Evolutionary conservation across 345 rosid genomes (phyloP).

Genomic region (Eutrema japonicum): DNA sequence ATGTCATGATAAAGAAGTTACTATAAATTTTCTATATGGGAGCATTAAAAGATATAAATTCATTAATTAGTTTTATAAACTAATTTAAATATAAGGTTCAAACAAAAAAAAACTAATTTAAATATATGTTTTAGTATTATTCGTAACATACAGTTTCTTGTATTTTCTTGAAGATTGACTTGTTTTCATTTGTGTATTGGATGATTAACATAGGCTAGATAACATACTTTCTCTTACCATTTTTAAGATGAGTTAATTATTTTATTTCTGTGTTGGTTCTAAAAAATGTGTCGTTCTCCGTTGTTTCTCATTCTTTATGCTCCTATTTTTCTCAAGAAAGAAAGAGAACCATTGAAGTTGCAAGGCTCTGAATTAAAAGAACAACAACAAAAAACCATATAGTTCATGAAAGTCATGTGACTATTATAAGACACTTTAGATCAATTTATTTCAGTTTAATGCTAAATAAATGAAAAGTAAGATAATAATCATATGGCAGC

Average conservation of each 20-base stretch:
- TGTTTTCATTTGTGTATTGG: background rate
- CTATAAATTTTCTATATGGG: too few relatives aligned
- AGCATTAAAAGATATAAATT: background rate
- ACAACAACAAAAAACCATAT: background rate
- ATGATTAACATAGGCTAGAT: background rate
- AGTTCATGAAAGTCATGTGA: constrained; percentile 41
- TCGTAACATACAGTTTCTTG: background rate
- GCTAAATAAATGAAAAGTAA: constrained; percentile 18
- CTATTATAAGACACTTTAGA: constrained; percentile 7
- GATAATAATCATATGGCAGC: constrained; percentile 29
- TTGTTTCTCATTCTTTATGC: background rate
- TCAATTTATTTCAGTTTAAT: background rate
- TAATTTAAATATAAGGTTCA: background rate
- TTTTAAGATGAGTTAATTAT: background rate
- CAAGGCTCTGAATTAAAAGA: constrained; percentile 23
- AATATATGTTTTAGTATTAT: background rate
- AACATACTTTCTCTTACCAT: background rate
- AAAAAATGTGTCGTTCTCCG: background rate
- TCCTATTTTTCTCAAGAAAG: background rate
- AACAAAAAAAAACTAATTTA: too few relatives aligned
- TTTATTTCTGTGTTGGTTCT: background rate
- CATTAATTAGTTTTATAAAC: background rate
- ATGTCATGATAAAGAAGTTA: background rate
- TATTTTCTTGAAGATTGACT: background rate
- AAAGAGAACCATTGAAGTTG: constrained; percentile 38